Percentiles rank a stretch among this genome's conserved stretches.
These are phyloP conservation scores for Acephala macrosclerotiorum DNA, from an alignment of 2,329 filamentous ascomycete genomes.

Conservation along the genomic window DNA sequence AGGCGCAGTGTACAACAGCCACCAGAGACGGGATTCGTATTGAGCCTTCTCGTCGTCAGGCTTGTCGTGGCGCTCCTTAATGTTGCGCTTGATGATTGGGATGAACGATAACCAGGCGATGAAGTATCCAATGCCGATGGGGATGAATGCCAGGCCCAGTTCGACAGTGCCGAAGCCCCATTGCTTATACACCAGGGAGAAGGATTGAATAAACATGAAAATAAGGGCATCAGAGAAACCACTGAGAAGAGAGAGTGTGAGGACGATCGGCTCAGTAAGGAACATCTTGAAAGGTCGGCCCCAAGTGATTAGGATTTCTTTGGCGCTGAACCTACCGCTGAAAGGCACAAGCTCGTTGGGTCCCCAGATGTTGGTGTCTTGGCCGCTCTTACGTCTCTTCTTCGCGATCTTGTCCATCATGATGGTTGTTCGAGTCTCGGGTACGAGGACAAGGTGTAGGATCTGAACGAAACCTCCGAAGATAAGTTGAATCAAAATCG, in stretches of 20 bases:
- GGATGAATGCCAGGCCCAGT: conserved; percentile 68
- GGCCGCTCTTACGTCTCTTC: conserved; percentile 68
- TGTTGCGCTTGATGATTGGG: conserved; percentile 61
- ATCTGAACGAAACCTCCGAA: conserved; percentile 74
- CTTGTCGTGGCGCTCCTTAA: conserved; percentile 56
- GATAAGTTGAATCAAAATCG: conserved; percentile 86
- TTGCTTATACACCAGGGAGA: conserved; percentile 70
- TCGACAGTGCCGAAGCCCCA: conserved; percentile 67
- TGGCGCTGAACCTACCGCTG: conserved; percentile 62
- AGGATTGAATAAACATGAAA: conserved; percentile 80
- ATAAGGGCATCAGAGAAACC: conserved; percentile 79
- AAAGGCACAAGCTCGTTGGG: conserved; percentile 74
- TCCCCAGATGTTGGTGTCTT: conserved; percentile 66
- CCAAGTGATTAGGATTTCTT: conserved; percentile 65
- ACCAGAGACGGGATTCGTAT: conserved; percentile 72
- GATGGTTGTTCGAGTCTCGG: conserved; percentile 79
- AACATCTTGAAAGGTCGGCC: conserved; percentile 76
- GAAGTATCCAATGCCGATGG: conserved; percentile 72
- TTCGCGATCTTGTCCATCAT: conserved; percentile 84
- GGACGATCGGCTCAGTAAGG: conserved; percentile 76
- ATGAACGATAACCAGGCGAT: conserved; percentile 67
- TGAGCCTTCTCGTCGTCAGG: conserved; percentile 65
- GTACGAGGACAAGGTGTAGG: conserved; percentile 73
- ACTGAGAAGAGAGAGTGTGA: conserved; percentile 72
- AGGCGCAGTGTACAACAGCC: conserved; percentile 67